Evolutionary conservation across 192 early-diverging fungal species (phyloP), one percentile per base, ranked within the genome.

Genomic region (Podila clonocystis): DNA sequence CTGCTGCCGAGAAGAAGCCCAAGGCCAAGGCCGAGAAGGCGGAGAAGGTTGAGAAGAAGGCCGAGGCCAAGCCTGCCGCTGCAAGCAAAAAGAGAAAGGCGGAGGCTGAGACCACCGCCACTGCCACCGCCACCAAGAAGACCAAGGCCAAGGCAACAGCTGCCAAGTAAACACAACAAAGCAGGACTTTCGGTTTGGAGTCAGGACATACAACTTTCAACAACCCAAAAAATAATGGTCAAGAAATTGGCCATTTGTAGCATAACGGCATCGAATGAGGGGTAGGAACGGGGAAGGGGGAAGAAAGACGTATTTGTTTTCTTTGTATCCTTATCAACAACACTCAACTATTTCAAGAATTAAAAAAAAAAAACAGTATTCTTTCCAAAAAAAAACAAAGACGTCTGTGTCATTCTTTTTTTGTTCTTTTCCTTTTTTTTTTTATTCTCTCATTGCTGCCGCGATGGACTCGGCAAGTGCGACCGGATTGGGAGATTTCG

Each of bases 1-100:
- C 45, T 48, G 75, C 75, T 67, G 64, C 45, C 9, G 28, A 65
- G 58, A 50, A 76, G 68, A 78, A 78, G 75, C 58, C 68, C 50
- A 78, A 78, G 75, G 75, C 41, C 13, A 45, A 55, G 20, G 24
- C 75, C 20, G 75, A 77, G 9, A 55, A 52, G 36, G 62, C 67
- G 19, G 63, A 49, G 28, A 52, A 58, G n/a, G 60, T 60, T 45
- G 65, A 58, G 50, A 77, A 77, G 68, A 79, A 79, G 70, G 49
- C 70, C 52, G 72, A 79, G 70, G 75, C 65, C 49, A 77, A 70
- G 65, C 63, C 75, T 29, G 58, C 75, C 4, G 59, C 75, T 52
- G 57, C 50, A 65, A 77, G 58, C 52, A 77, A 57, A 70, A 70
- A 58, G 61, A 52, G 62, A 28, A n/a, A 55, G 50, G 29, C n/a